Conservation (phyloP, 2,329 filamentous ascomycete species). For the Penicillium crustosum region DNA sequence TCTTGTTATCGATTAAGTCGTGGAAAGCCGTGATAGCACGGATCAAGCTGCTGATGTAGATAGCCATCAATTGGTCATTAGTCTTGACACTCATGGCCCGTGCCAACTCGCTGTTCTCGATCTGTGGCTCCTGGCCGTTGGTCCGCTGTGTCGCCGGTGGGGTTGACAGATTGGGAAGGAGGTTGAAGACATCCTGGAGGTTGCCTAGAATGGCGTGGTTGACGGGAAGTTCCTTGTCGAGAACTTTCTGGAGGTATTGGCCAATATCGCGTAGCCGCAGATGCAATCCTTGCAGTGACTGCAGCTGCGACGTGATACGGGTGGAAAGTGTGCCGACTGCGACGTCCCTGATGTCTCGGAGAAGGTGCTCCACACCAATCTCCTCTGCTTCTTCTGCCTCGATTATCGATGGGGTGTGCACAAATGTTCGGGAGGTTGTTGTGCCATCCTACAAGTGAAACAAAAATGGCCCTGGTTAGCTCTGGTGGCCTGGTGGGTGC, state of each 20-base stretch:
- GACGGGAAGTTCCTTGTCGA: conserved; percentile 86
- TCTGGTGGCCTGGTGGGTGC: neutral
- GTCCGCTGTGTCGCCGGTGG: conserved; percentile 63
- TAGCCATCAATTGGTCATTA: conserved; percentile 97
- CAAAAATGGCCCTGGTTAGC: conserved; percentile 1
- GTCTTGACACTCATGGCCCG: conserved; percentile 98
- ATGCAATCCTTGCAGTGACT: conserved; percentile 94
- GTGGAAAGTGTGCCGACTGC: conserved; percentile 95
- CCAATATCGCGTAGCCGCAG: conserved; percentile 93
- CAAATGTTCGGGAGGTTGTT: conserved; percentile 93
- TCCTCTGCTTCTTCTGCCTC: conserved; percentile 99
- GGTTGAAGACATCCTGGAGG: conserved; percentile 98
- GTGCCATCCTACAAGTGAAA: conserved; percentile 74
- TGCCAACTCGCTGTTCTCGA: conserved; percentile 80
- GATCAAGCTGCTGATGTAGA: conserved; percentile 95
- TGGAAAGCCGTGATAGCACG: conserved; percentile 98
- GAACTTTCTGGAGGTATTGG: conserved; percentile 91
- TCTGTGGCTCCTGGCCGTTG: conserved; percentile 57
- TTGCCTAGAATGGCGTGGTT: conserved; percentile 98
- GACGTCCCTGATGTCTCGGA: conserved; percentile 96
- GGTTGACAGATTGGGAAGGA: conserved; percentile 91
- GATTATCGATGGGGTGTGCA: conserved; percentile 97
- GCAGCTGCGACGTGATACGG: conserved; percentile 93
- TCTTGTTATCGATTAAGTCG: conserved; percentile 99
- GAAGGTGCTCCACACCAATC: conserved; percentile 95